phyloP scores from a whole-genome alignment of 495 filamentous ascomycete genomes.

The Neurospora sp. region DNA sequence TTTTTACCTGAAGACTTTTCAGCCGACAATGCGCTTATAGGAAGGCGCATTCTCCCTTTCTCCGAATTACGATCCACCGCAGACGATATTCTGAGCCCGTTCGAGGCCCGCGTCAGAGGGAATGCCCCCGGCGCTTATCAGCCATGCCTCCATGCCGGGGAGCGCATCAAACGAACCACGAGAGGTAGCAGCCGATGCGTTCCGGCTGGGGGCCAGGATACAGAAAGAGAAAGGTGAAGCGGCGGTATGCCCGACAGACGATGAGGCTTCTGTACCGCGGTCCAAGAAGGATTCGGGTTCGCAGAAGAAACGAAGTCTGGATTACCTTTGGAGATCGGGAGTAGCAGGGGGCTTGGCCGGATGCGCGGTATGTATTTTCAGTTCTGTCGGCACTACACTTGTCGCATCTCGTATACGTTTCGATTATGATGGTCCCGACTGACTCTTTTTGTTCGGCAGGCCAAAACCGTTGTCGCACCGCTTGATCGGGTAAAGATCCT shows the following conservation, averaged over 20 bases:
- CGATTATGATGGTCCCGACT: background rate
- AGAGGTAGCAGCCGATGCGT: slow-evolving; percentile 17
- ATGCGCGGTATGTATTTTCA: slow-evolving; percentile 54
- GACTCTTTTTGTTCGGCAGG: slow-evolving; percentile 38
- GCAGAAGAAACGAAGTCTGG: slow-evolving; percentile 58
- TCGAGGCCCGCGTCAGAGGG: slow-evolving; percentile 16
- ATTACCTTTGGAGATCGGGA: slow-evolving; percentile 74
- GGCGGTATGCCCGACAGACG: slow-evolving; percentile 27
- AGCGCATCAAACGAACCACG: slow-evolving; percentile 28
- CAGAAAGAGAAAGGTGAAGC: slow-evolving; percentile 11
- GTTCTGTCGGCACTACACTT: background rate
- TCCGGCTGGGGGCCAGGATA: slow-evolving; percentile 9
- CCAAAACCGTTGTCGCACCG: slow-evolving; percentile 90
- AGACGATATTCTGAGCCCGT: background rate
- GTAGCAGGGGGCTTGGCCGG: slow-evolving; percentile 83
- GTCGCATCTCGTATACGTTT: background rate
- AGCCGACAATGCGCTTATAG: background rate
- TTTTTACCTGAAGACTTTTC: background rate
- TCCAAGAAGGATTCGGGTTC: slow-evolving; percentile 14
- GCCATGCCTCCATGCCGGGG: slow-evolving; percentile 39
- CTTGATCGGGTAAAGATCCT: slow-evolving; percentile 98
- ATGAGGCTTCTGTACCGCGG: slow-evolving; percentile 24
- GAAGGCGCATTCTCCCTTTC: background rate
- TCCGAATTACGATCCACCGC: background rate
- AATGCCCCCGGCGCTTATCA: slow-evolving; percentile 40